These are phyloP conservation scores for Saccharomycopsis schoenii DNA, from an alignment of 805 yeast genomes.

Conservation along the genomic window DNA sequence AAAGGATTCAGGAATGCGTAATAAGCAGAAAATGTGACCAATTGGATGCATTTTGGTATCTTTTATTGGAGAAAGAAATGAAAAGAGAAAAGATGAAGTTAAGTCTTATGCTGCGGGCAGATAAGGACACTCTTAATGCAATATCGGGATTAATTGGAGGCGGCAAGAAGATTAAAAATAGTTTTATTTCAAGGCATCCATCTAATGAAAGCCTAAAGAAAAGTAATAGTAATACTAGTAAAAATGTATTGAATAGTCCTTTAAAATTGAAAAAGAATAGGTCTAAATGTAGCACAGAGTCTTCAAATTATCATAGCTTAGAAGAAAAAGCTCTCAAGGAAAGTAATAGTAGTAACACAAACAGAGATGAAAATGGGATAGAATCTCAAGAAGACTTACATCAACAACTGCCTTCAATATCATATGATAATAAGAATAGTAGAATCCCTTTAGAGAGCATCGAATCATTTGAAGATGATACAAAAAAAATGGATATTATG, in stretches of 20 bases:
- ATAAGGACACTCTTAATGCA: constrained; percentile 6
- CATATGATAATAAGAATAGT: neutral
- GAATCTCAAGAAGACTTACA: neutral
- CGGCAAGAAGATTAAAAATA: constrained; percentile 8
- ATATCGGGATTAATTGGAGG: constrained; percentile 12
- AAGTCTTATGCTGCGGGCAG: constrained; percentile 5
- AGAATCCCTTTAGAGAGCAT: neutral
- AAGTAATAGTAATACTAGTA: neutral
- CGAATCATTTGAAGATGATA: neutral
- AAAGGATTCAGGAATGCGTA: constrained; percentile 32
- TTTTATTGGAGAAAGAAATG: constrained; percentile 24
- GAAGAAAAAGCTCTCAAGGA: neutral
- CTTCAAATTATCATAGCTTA: neutral
- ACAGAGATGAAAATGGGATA: neutral
- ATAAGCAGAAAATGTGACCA: constrained; percentile 54
- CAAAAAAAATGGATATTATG: neutral
- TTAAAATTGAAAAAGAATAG: neutral
- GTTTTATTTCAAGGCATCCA: neutral
- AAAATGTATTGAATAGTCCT: neutral
- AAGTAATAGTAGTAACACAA: neutral
- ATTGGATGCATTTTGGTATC: constrained; percentile 16
- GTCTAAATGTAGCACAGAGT: neutral
- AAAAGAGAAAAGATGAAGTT: constrained; percentile 24
- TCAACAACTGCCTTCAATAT: neutral
- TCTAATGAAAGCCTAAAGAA: neutral